phyloP scores from a whole-genome alignment of 345 rosid genomes.

The Sisymbrium irio region DNA sequence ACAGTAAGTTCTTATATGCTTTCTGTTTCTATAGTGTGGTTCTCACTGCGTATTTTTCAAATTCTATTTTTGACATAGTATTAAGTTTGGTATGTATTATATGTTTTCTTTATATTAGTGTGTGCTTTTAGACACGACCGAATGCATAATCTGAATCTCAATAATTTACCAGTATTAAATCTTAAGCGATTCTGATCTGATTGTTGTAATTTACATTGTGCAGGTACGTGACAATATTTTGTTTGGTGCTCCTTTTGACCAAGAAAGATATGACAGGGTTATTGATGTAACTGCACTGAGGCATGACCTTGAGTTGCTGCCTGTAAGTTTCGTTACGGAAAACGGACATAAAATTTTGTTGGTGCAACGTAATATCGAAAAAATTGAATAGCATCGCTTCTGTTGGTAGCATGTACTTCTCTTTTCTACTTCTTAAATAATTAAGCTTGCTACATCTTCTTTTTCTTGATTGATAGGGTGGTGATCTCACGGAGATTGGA shows the following conservation, averaged over 20 bases:
- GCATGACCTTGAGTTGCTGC: conserved; percentile 91
- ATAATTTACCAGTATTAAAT: not conserved
- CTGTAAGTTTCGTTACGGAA: conserved; percentile 49
- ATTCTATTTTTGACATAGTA: not conserved
- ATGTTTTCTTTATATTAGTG: not conserved
- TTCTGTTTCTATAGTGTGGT: conserved; percentile 6
- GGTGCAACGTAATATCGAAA: not conserved
- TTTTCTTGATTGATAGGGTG: conserved; percentile 64
- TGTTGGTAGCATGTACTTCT: not conserved
- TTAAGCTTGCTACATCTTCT: conserved; percentile 24
- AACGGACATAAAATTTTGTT: conserved; percentile 2
- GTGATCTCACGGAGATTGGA: conserved; percentile 99
- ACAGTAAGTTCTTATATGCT: conserved; percentile 58
- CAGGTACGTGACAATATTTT: conserved; percentile 94
- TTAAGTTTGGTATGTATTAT: not conserved
- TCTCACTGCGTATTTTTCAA: not conserved
- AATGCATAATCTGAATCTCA: not conserved
- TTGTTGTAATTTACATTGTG: conserved; percentile 13
- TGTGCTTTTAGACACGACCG: not conserved
- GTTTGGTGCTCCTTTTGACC: conserved; percentile 84
- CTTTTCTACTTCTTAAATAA: not conserved
- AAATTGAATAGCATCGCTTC: not conserved
- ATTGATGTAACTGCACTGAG: conserved; percentile 86
- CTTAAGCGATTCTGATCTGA: conserved; percentile 9
- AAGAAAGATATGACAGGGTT: conserved; percentile 70